Evolutionary conservation across 331 rosid species (phyloP), one percentile per base, ranked within the genome.

Genomic region (Ulmus americana): DNA sequence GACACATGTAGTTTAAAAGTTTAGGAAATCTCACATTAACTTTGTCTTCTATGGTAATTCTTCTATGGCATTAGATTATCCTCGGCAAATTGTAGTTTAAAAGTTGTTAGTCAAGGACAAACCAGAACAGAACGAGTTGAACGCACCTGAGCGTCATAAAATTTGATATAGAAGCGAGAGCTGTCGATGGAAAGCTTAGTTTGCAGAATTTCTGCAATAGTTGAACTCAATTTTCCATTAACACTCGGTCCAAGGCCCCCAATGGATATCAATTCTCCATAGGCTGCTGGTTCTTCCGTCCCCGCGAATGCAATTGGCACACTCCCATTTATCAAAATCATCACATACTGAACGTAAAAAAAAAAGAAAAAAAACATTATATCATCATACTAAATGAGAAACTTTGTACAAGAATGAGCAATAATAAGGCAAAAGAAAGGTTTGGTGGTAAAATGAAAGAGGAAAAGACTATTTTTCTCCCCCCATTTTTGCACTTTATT

Each of bases 201-300:
- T 70, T 94, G 86, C 67, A 94, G 86, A 68, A 94, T 90, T 22
- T 90, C 92, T 3, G 96, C 97, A 81, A 94, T 82, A 20, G 91
- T 90, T 70, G 97, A 84, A 72, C 99, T 90, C 75, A 85, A 66
- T 76, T 85, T 90, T 28, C 87, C 95, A 70, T 94, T 87, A 55
- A 87, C 91, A 77, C 74, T 62, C 1, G 87, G 95, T 67, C 86
- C 95, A 64, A 90, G 86, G 10, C 97, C 97, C 13, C 95, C 99
- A 68, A 85, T 81, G 63, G 99, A 85, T 70, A 94, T 75, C 69
- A 94, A 13, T 69, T 90, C 97, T 61, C 86, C 99, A 71, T 87
- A 94, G 2, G 97, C 97, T 15, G 99, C 90, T 6, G 99, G 95
- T 72, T 83, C 95, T 81, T 89, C 95, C 1, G 95, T 87, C 58